These are phyloP conservation scores for Phytophthora capsici DNA, from an alignment of 352 stramenopile genomes.

Conservation along the genomic window DNA sequence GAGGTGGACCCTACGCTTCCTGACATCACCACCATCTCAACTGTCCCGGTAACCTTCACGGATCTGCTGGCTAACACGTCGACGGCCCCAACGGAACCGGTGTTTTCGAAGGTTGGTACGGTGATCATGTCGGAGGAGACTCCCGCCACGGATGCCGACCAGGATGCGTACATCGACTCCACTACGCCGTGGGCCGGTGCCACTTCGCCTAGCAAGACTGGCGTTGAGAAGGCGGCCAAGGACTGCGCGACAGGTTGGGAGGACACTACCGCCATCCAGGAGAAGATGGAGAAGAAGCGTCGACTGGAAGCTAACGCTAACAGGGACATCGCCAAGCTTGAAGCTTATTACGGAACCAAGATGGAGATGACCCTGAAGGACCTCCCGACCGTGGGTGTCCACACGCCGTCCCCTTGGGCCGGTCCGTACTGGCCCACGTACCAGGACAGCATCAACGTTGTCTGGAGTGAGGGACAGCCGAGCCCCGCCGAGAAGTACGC, in stretches of 20 bases:
- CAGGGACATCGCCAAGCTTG: constrained; percentile 32
- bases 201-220: background rate
- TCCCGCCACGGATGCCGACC: constrained; percentile 9
- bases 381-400: constrained; percentile 21
- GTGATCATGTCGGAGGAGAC: constrained; percentile 24
- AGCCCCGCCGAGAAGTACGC: constrained; percentile 56
- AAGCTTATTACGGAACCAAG: constrained; percentile 26
- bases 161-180: constrained; percentile 26
- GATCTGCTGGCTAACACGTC: constrained; percentile 27
- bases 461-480: constrained; percentile 7
- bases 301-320: constrained; percentile 15
- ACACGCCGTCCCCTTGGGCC: constrained; percentile 41
- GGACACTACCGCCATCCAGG: background rate
- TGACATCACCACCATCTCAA: constrained; percentile 31
- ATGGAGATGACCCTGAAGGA: constrained; percentile 32
- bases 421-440: constrained; percentile 67
- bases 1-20: constrained; percentile 33
- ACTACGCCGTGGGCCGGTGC: background rate
- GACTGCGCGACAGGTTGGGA: constrained; percentile 34
- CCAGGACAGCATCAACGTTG: constrained; percentile 66
- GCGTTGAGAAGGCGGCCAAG: constrained; percentile 8
- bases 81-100: constrained; percentile 15
- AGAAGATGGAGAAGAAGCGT: constrained; percentile 20
- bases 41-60: constrained; percentile 15
- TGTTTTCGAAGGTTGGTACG: constrained; percentile 34